Evolutionary conservation across 768 basidiomycete species (phyloP), one percentile per base, ranked within the genome.

Genomic region (Lactifluus rugatus): DNA sequence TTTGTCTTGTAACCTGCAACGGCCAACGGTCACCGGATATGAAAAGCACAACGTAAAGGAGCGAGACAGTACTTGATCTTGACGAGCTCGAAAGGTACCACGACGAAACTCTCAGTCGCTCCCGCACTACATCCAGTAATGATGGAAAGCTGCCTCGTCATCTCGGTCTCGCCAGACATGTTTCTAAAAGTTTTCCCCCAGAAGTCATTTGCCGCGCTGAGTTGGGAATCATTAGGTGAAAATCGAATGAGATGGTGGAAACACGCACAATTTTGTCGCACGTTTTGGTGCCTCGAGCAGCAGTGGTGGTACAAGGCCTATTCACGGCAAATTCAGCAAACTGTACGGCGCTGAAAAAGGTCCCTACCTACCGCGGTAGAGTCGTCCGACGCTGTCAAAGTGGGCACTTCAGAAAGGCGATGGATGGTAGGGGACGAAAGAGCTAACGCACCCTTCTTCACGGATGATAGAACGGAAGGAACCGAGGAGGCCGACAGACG

Each of bases 201-300:
- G 70, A 89, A 96, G 66, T 94, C 95, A 75, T 94, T 94, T 9
- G 89, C 79, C 25, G 90, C 89, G n/a, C 59, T 60, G 45, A 46
- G 45, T 44, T 19, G 62, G 13, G 14, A 46, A 42, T 65, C 62
- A 58, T 36, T 45, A 28, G 17, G 57, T 51, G 34, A 49, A 48
- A 31, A 49, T 37, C 28, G 60, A 39, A 65, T 52, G 52, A 19
- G 45, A 21, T 44, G 36, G n/a, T 34, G 19, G n/a, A 39, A 26
- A 32, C 21, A 74, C 83, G 61, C 63, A 88, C 87, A 89, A 90
- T 80, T 98, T 99, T 48, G 93, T 89, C 16, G 96, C 96, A 73
- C 96, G 85, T 75, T 99, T 99, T 2, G 96, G 96, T 16, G 96
- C 96, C 72, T 99, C 96, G 46, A 99, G 75, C 66, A 98, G 81